Percentiles rank a stretch among this genome's conserved stretches.
Conservation (phyloP, 2,329 filamentous ascomycete species). For the Arachnopeziza araneosa region DNA sequence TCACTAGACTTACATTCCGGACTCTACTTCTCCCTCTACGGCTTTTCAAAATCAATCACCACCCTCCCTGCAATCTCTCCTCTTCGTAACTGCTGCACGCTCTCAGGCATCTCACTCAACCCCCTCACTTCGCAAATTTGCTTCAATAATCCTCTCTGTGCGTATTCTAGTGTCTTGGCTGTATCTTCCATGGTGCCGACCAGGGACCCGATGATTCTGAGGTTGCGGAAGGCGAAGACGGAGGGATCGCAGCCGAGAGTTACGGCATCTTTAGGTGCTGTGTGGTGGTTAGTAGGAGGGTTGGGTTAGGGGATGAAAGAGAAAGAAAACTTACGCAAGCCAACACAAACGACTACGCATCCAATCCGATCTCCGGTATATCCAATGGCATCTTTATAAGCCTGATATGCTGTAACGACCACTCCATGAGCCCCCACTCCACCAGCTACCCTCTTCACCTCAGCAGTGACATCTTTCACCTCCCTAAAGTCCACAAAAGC, state of each 20-base stretch:
- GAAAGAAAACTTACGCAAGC: slow-evolving; percentile 7
- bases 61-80: slow-evolving; percentile 21
- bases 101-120: slow-evolving; percentile 13
- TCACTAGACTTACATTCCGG: no score
- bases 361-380: slow-evolving; percentile 13
- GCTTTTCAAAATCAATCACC: slow-evolving; percentile 21
- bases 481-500: slow-evolving; percentile 76
- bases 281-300: background rate
- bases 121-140: slow-evolving; percentile 16
- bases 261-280: slow-evolving; percentile 8
- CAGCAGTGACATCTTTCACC: slow-evolving; percentile 71
- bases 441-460: slow-evolving; percentile 55
- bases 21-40: background rate
- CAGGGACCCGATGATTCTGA: slow-evolving; percentile 15
- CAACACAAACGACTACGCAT: slow-evolving; percentile 16
- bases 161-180: slow-evolving; percentile 15
- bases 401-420: slow-evolving; percentile 38
- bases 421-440: slow-evolving; percentile 50
- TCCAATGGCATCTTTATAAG: slow-evolving; percentile 12
- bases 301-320: background rate
- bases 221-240: slow-evolving; percentile 12
- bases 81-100: slow-evolving; percentile 18
- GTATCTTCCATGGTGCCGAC: slow-evolving; percentile 15
- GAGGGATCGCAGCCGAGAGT: slow-evolving; percentile 14
- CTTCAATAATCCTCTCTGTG: slow-evolving; percentile 13